Conservation (phyloP, 306 rosid species). For the Canavalia ensiformis region DNA sequence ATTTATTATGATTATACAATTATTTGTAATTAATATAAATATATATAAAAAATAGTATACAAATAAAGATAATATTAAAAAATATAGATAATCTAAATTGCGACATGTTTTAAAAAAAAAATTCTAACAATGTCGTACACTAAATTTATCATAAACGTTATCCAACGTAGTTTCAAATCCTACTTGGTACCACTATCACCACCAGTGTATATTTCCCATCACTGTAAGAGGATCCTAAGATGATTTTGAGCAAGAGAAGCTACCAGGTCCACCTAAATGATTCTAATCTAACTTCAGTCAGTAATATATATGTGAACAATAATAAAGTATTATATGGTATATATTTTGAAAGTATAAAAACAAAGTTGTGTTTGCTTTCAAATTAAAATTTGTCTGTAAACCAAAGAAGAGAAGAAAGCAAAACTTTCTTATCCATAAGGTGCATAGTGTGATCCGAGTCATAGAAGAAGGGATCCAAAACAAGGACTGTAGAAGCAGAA, state of each 20-base stretch:
- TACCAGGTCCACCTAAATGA: slow-evolving; percentile 27
- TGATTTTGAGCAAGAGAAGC: neutral
- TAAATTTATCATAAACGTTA: neutral
- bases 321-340: neutral
- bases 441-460: slow-evolving; percentile 44
- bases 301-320: neutral
- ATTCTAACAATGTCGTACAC: neutral
- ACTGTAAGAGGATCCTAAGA: neutral
- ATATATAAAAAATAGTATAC: too few relatives aligned
- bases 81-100: too few relatives aligned
- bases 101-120: too few relatives aligned
- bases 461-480: slow-evolving; percentile 15
- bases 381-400: slow-evolving; percentile 24
- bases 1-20: too few relatives aligned
- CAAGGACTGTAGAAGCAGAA: slow-evolving; percentile 11
- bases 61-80: too few relatives aligned
- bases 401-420: neutral
- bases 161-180: neutral
- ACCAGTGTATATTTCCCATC: neutral
- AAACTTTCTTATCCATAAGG: slow-evolving; percentile 24
- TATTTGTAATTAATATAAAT: too few relatives aligned
- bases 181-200: neutral
- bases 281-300: neutral
- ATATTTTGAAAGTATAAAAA: neutral
- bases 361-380: neutral